Evolutionary conservation across 2,329 filamentous ascomycete species (phyloP).

Genomic region (Cladosporium sp.): DNA sequence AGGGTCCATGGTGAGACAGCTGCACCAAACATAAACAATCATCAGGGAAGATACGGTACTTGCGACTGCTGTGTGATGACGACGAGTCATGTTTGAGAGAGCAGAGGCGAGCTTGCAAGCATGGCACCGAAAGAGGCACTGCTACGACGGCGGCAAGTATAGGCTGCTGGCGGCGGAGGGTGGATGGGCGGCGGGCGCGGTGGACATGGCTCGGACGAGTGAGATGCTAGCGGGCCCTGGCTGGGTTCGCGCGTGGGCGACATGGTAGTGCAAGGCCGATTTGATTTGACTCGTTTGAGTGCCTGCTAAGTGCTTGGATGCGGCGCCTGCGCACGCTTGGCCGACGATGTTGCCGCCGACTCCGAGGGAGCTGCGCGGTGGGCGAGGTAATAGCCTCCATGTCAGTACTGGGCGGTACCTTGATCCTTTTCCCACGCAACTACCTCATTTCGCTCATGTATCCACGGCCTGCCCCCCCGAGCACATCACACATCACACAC

Average conservation of each 20-base stretch:
- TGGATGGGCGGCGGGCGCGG: not conserved
- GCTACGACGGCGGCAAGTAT: not conserved
- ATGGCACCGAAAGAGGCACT: not conserved
- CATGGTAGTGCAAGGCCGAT: not conserved
- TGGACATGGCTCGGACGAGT: not conserved
- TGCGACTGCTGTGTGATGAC: not conserved
- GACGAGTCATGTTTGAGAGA: not conserved
- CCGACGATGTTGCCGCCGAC: not conserved
- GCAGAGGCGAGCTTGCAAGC: not conserved
- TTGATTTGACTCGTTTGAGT: not conserved
- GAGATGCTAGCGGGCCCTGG: too few species aligned
- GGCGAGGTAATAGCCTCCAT: not conserved
- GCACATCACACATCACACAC: not conserved
- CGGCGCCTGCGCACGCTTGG: not conserved
- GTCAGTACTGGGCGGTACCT: too few species aligned
- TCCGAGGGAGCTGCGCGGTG: not conserved
- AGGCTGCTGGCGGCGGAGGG: not conserved
- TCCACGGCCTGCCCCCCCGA: not conserved
- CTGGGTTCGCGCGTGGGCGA: too few species aligned
- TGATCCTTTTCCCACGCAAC: too few species aligned
- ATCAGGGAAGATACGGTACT: not conserved
- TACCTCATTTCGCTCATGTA: not conserved
- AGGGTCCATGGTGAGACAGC: constrained; percentile 11
- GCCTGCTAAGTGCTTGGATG: not conserved
- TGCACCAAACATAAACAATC: not conserved